phyloP scores from a whole-genome alignment of 176 grass and related monocot genomes.

The Oryza coarctata region DNA sequence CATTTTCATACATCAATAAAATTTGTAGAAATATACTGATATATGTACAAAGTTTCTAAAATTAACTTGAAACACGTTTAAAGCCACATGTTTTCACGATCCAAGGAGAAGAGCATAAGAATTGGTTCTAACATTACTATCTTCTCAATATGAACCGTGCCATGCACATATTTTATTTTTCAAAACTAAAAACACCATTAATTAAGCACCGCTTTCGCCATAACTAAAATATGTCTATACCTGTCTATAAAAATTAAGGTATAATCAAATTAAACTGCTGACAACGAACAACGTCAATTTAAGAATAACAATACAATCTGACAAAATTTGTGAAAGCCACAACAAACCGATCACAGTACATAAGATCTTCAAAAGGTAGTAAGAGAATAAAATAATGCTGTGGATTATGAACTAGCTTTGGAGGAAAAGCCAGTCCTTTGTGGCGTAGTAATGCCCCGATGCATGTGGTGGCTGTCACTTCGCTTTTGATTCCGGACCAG shows the following conservation, averaged over 20 bases:
- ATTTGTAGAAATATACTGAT: too few species aligned
- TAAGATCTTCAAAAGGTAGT: background rate
- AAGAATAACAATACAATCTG: background rate
- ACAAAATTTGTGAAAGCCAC: background rate
- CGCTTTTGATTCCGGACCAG: constrained; percentile 1
- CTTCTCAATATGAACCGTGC: background rate
- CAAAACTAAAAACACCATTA: background rate
- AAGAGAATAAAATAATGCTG: background rate
- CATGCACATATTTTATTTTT: background rate
- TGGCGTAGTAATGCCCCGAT: background rate
- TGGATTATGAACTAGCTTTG: background rate
- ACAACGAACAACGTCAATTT: background rate
- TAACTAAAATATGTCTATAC: too few species aligned
- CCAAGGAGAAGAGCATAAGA: too few species aligned
- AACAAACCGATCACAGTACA: background rate
- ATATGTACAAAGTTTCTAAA: too few species aligned
- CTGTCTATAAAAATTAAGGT: too few species aligned
- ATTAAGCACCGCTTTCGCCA: background rate
- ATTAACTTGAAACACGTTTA: too few species aligned
- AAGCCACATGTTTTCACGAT: too few species aligned
- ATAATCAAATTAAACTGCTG: background rate
- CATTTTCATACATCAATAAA: too few species aligned
- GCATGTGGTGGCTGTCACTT: background rate
- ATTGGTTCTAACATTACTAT: too few species aligned
- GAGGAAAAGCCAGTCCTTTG: constrained; percentile 4